Conservation (phyloP, 768 basidiomycete genomes). For the Leccinum rimulosum region DNA sequence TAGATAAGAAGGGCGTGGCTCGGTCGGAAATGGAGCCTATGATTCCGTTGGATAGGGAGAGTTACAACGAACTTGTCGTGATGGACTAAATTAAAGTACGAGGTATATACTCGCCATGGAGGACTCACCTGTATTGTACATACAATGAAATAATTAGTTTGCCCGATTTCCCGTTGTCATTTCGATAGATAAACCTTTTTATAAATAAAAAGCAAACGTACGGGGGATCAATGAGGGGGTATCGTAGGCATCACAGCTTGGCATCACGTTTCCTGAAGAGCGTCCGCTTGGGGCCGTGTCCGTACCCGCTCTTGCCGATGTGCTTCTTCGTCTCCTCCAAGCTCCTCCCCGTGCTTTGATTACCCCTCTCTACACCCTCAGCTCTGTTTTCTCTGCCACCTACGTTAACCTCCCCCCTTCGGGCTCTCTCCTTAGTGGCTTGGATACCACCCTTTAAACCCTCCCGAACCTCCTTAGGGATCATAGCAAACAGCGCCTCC, state of each 20-base stretch:
- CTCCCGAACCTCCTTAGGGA: constrained; percentile 9
- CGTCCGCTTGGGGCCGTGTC: constrained; percentile 9
- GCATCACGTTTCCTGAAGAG: constrained; percentile 15
- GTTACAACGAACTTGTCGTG: no score
- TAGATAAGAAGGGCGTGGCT: no score
- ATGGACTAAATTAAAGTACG: no score
- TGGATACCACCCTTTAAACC: constrained; percentile 2
- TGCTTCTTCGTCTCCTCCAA: constrained; percentile 13
- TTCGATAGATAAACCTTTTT: not conserved
- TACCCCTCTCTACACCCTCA: constrained; percentile 6
- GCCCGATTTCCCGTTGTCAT: no score
- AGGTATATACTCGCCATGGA: no score
- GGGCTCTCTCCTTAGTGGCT: constrained; percentile 4
- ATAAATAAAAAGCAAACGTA: not conserved
- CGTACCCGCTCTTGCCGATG: constrained; percentile 7
- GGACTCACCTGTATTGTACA: no score
- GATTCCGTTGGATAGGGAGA: no score
- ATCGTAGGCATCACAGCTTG: constrained; percentile 23
- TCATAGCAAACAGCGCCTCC: constrained; percentile 6
- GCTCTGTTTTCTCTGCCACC: not conserved
- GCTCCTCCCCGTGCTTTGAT: constrained; percentile 9
- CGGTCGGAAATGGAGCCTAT: no score
- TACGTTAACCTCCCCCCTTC: not conserved
- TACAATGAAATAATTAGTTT: no score
- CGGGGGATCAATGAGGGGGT: constrained; percentile 5